Evolutionary conservation across 805 yeast genomes (phyloP).

Genomic region (Ogataea dorogensis): DNA sequence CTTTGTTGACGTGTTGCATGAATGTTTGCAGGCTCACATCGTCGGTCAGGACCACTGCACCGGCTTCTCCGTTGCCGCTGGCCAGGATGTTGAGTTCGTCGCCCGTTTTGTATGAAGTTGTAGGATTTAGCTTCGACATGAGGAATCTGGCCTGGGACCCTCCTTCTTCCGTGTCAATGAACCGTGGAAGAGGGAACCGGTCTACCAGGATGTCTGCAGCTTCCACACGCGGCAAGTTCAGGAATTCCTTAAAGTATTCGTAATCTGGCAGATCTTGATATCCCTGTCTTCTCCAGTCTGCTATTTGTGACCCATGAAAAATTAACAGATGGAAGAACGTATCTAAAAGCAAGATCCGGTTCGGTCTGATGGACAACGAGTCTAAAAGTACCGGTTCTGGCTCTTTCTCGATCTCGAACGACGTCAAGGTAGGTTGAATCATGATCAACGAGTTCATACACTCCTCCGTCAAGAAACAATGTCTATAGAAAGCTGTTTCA

Average conservation of each 20-base stretch:
- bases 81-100: slow-evolving; percentile 21
- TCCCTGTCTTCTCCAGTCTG: slow-evolving; percentile 64
- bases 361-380: slow-evolving; percentile 58
- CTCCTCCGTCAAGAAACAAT: slow-evolving; percentile 61
- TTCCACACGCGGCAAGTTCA: slow-evolving; percentile 61
- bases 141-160: slow-evolving; percentile 74
- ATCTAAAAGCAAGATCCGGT: slow-evolving; percentile 56
- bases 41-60: slow-evolving; percentile 52
- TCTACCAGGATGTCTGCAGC: slow-evolving; percentile 65
- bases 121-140: slow-evolving; percentile 67
- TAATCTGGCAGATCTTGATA: slow-evolving; percentile 63
- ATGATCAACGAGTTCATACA: slow-evolving; percentile 57
- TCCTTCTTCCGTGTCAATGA: slow-evolving; percentile 72
- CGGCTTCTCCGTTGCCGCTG: slow-evolving; percentile 30
- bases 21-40: slow-evolving; percentile 57
- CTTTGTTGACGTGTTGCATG: slow-evolving; percentile 51
- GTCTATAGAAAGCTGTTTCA: slow-evolving; percentile 65
- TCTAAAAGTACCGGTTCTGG: slow-evolving; percentile 66
- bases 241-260: slow-evolving; percentile 55
- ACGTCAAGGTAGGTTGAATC: slow-evolving; percentile 68
- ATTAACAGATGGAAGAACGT: slow-evolving; percentile 70
- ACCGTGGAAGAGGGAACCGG: slow-evolving; percentile 69
- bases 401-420: slow-evolving; percentile 55
- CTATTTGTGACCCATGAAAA: slow-evolving; percentile 63
- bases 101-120: slow-evolving; percentile 48